Evolutionary conservation across 495 filamentous ascomycete species (phyloP), one percentile per base, ranked within the genome.

Genomic region (Lophiostoma macrostomum): DNA sequence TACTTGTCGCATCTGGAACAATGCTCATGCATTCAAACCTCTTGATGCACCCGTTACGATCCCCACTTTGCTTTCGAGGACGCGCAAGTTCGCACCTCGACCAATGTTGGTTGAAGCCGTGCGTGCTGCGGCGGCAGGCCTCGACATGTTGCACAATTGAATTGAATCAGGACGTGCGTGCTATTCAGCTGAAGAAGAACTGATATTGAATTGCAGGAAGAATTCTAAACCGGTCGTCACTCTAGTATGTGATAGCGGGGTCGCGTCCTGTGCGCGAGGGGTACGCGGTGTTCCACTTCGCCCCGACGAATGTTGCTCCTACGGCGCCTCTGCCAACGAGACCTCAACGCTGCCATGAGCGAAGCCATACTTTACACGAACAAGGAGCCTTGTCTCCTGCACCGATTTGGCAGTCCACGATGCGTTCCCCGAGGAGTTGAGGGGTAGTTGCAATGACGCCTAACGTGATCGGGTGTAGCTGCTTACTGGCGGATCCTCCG

Each of bases 31-130:
- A 30, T 27, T 25, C 12, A 20, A 53, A 69, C 69, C 69, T 57
- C 69, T 58, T 18, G 69, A 70, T 6, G 54, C 69, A 13, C 69
- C 69, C 8, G 68, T 72, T 10, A 72, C 64, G 41, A 72, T 67
- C 3, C 58, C 69, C 3, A 70, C 38, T 36, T 64, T 66, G 36
- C 69, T 68, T 23, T 72, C 67, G 7, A 71, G 59, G 10, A 54
- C 30, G 32, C 64, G 60, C 10, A 19, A 18, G 7, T 16, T 29
- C 18, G 40, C 22, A 18, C 50, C 55, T 11, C 37, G 42, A 16
- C 13, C 23, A 6, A 67, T 41, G 52, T 64, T 67, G 13, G 64
- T 67, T 3, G 61, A 64, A 3, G 45, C 45, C 12, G 50, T 60
- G 13, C 64, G 38, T n/a, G 36, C n/a, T n/a, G n/a, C 25, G 5